A percentile compares a stretch with the other conserved stretches of the same genome.
phyloP scores from a whole-genome alignment of 768 basidiomycete species.

The Tephrocybe sp. region DNA sequence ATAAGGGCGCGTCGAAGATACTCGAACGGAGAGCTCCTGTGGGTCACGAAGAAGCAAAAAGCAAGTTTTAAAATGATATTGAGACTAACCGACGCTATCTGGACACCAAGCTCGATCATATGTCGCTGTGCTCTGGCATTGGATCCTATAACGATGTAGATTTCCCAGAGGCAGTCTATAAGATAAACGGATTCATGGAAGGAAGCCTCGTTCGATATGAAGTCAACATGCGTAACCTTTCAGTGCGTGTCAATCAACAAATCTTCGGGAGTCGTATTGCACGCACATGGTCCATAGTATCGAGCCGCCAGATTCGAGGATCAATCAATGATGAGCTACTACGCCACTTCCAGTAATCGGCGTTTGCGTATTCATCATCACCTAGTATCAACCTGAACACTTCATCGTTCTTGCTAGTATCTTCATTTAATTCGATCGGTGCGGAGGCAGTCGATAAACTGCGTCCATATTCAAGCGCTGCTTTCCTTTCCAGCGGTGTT shows the following conservation, averaged over 20 bases:
- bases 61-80: not conserved
- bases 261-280: not conserved
- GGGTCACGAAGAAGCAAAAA: not conserved
- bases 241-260: not conserved
- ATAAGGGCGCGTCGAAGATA: constrained; percentile 61
- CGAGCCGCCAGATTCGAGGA: constrained; percentile 55
- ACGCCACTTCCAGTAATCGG: constrained; percentile 84
- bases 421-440: constrained; percentile 60
- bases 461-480: constrained; percentile 60
- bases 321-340: constrained; percentile 32
- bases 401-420: constrained; percentile 64
- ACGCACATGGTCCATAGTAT: constrained; percentile 41
- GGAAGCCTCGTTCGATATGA: constrained; percentile 35
- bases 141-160: constrained; percentile 70
- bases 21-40: constrained; percentile 52
- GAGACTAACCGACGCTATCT: constrained; percentile 48
- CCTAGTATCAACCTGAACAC: constrained; percentile 89
- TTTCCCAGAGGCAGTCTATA: constrained; percentile 76
- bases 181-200: constrained; percentile 54
- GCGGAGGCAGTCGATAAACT: constrained; percentile 35
- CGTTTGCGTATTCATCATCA: constrained; percentile 70
- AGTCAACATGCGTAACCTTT: constrained; percentile 47
- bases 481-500: constrained; percentile 50
- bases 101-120: constrained; percentile 62
- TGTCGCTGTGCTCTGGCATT: constrained; percentile 58